Evolutionary conservation across 2,329 filamentous ascomycete genomes (phyloP), one percentile per base, ranked within the genome.

Genomic region (Hirsutella minnesotensis): DNA sequence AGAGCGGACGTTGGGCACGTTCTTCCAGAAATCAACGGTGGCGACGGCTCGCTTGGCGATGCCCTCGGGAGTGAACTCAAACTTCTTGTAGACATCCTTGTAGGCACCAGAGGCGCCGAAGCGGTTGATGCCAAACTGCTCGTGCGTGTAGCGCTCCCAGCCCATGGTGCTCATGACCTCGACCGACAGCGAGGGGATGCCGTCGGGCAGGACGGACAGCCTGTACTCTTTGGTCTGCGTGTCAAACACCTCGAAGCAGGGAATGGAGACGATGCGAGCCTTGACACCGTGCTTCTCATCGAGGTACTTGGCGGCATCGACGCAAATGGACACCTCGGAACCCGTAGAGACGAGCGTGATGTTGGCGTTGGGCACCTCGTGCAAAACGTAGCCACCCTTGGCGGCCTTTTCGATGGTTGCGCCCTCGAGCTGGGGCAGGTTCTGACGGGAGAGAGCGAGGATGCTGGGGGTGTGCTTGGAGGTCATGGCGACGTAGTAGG

Each of bases 81-180:
- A 98, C 79, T 95, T 96, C 85, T 86, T 83, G 79, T 98, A 98
- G 48, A 98, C 88, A 59, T 96, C 83, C 82, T 90, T 90, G 77
- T 96, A 96, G 53, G 90, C 83, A 59, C 90, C 92, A 44, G 86
- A 94, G 54, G 90, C 90, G 80, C 92, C 92, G 68, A 98, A 98
- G 64, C 92, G 81, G 83, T 98, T 98, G 54, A 98, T 81, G 64
- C 92, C 92, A 60, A 98, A 98, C 74, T 98, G 92, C 80, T 98
- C 92, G 71, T 98, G 90, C 46, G 88, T 86, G 73, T 96, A 98
- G 68, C 90, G 85, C 79, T 96, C 89, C 92, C 92, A 98, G 56
- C 92, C 92, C 69, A 95, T 81, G 54, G 92, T 98, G 67, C 78
- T 84, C 86, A 95, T 94, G 65, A 88, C 89, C 76, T 98, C 92